Evolutionary conservation across 805 yeast species (phyloP).

Genomic region (Kazachstania taianensis): DNA sequence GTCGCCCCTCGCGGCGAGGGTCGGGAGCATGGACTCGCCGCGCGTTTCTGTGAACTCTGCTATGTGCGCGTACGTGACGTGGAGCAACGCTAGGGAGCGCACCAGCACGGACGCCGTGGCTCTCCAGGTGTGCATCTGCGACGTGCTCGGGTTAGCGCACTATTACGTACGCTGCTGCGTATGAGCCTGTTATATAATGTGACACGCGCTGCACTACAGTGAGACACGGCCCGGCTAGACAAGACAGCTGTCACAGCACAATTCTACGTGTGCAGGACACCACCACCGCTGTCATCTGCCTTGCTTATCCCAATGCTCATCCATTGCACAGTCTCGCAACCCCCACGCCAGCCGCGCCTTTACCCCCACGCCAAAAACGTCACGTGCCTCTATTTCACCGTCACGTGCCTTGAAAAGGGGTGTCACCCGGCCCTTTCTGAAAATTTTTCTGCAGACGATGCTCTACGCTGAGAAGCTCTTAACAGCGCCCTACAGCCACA

Average conservation of each 20-base stretch:
- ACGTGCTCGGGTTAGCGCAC: no score
- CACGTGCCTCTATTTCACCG: no score
- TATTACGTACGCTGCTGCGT: no score
- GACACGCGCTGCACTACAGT: neutral
- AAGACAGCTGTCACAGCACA: neutral
- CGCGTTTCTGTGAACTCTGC: constrained; percentile 72
- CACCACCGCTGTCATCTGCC: no score
- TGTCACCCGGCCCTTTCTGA: neutral
- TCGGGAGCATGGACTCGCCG: constrained; percentile 95
- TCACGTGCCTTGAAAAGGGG: no score
- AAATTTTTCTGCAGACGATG: neutral
- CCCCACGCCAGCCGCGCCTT: no score
- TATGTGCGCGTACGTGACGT: constrained; percentile 54
- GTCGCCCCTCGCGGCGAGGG: constrained; percentile 64
- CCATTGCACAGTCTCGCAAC: no score
- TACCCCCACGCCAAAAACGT: no score
- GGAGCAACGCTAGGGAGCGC: constrained; percentile 42
- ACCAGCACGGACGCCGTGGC: constrained; percentile 1
- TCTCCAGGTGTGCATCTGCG: no score
- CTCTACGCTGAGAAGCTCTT: neutral
- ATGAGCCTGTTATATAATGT: no score
- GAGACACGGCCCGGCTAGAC: neutral
- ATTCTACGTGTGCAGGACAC: no score
- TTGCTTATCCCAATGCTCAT: no score
- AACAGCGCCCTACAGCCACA: neutral